Conservation (phyloP, 2,329 filamentous ascomycete species). For the Thermoascus crustaceus region DNA sequence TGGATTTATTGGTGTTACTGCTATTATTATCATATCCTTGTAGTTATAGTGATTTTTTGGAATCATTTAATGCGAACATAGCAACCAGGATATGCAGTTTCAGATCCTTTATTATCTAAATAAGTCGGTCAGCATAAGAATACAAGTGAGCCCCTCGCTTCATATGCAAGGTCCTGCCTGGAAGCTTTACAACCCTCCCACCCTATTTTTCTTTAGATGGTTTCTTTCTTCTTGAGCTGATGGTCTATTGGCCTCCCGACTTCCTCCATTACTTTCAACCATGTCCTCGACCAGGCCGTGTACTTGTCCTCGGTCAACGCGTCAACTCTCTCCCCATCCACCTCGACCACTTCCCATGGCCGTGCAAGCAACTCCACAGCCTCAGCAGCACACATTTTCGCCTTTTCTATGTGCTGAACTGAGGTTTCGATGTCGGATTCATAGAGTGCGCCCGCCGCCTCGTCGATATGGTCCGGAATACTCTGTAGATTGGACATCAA, state of each 20-base stretch:
- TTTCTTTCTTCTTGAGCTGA: constrained; percentile 4
- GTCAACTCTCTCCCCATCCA: constrained; percentile 46
- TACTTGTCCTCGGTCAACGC: constrained; percentile 64
- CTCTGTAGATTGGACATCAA: constrained; percentile 25
- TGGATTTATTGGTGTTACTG: too few relatives aligned
- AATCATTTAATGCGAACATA: too few relatives aligned
- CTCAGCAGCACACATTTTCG: constrained; percentile 44
- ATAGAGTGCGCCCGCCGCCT: constrained; percentile 39
- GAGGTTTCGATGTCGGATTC: constrained; percentile 31
- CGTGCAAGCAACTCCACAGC: constrained; percentile 63
- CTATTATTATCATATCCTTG: too few relatives aligned
- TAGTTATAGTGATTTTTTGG: too few relatives aligned
- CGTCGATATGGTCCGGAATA: constrained; percentile 37
- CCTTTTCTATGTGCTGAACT: constrained; percentile 22
- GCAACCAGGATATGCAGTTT: too few relatives aligned
- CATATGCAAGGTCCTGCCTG: constrained; percentile 1
- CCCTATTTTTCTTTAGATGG: constrained; percentile 7
- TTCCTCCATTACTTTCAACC: constrained; percentile 39
- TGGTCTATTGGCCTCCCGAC: constrained; percentile 24
- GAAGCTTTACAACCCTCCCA: too few relatives aligned
- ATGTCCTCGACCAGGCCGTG: constrained; percentile 62
- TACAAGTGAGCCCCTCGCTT: too few relatives aligned
- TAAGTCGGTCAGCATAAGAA: too few relatives aligned
- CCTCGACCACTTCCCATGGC: constrained; percentile 62
- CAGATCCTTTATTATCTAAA: too few relatives aligned